Evolutionary conservation across 768 basidiomycete species (phyloP).

Genomic region (Coprinellus micaceus): DNA sequence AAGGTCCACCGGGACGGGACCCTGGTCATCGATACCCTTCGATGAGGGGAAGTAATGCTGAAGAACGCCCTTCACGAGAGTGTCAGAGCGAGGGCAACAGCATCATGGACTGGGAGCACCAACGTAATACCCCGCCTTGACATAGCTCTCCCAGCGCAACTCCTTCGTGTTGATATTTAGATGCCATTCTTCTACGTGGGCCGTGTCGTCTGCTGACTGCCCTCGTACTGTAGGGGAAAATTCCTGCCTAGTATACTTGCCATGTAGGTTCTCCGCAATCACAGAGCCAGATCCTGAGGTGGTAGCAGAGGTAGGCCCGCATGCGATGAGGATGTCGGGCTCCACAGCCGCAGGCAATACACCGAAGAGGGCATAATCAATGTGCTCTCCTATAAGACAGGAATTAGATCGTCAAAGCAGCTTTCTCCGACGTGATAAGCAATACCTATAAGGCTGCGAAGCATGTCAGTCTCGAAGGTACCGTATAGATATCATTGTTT

Average conservation of each 20-base stretch:
- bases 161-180: slow-evolving; percentile 69
- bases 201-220: slow-evolving; percentile 37
- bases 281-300: background rate
- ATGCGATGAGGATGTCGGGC: slow-evolving; percentile 78
- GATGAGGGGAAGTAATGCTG: slow-evolving; percentile 49
- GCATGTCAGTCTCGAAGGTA: background rate
- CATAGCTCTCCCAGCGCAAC: slow-evolving; percentile 82
- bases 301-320: slow-evolving; percentile 34
- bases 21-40: background rate
- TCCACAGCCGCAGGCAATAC: slow-evolving; percentile 85
- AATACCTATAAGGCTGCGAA: slow-evolving; percentile 42
- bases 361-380: slow-evolving; percentile 81
- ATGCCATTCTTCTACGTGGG: slow-evolving; percentile 56
- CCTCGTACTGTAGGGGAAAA: slow-evolving; percentile 42
- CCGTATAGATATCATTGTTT: background rate
- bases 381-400: slow-evolving; percentile 60
- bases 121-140: slow-evolving; percentile 84
- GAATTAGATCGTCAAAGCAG: slow-evolving; percentile 11
- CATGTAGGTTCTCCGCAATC: slow-evolving; percentile 28
- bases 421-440: background rate
- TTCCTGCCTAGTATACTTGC: slow-evolving; percentile 58
- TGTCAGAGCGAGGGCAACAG: background rate
- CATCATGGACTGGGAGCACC: background rate
- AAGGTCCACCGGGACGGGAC: slow-evolving; percentile 63
- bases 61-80: slow-evolving; percentile 54